Percentiles rank a stretch among this genome's conserved stretches.
Evolutionary conservation across 2,329 filamentous ascomycete genomes (phyloP).

Genomic region (Pseudomassariella vexata): DNA sequence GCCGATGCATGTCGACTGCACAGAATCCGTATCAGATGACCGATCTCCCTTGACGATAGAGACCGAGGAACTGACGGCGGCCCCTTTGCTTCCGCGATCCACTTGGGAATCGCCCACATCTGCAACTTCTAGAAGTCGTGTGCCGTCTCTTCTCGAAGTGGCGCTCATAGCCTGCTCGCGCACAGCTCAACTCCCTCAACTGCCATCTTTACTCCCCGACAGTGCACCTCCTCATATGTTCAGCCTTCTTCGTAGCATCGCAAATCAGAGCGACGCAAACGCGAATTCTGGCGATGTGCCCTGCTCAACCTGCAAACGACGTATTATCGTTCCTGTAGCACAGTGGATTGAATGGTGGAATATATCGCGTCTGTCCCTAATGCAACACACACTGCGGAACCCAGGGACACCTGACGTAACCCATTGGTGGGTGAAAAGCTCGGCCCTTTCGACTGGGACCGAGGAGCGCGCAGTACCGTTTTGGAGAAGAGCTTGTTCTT

Average conservation of each 20-base stretch:
- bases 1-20: constrained; percentile 8
- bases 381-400: neutral
- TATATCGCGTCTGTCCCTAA: constrained; percentile 12
- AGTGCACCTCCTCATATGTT: constrained; percentile 32
- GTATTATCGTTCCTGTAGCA: constrained; percentile 42
- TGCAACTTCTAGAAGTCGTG: constrained; percentile 22
- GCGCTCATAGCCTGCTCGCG: constrained; percentile 41
- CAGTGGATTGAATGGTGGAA: constrained; percentile 62
- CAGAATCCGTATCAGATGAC: constrained; percentile 1
- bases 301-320: constrained; percentile 47
- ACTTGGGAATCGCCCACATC: constrained; percentile 4
- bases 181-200: constrained; percentile 34
- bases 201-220: constrained; percentile 36
- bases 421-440: too few species aligned
- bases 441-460: neutral
- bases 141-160: constrained; percentile 46
- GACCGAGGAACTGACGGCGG: constrained; percentile 16
- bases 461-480: constrained; percentile 14
- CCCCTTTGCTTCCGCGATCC: constrained; percentile 10
- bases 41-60: constrained; percentile 8
- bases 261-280: constrained; percentile 32
- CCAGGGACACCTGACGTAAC: too few species aligned
- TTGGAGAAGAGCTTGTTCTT: constrained; percentile 33
- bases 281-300: constrained; percentile 36
- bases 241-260: constrained; percentile 32